These are phyloP conservation scores for Cercospora nicotianae DNA, from an alignment of 2,329 filamentous ascomycete genomes.

Conservation along the genomic window DNA sequence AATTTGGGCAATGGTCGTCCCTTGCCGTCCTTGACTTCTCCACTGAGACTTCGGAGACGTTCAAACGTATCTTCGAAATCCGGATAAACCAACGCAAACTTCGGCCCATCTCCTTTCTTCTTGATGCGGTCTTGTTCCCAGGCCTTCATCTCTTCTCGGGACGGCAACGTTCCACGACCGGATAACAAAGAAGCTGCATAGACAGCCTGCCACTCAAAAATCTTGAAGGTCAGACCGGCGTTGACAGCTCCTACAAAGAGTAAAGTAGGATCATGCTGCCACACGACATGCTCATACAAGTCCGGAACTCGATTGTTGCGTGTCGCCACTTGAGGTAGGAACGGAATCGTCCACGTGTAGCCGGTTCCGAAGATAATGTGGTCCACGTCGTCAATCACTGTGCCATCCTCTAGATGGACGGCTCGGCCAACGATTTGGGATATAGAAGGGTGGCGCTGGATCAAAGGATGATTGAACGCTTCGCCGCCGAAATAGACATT, in stretches of 20 bases:
- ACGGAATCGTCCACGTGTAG: slow-evolving; percentile 64
- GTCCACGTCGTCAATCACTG: slow-evolving; percentile 56
- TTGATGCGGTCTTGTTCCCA: slow-evolving; percentile 61
- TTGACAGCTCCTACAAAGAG: slow-evolving; percentile 60
- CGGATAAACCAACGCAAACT: slow-evolving; percentile 59
- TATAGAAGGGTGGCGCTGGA: slow-evolving; percentile 52
- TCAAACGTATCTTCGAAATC: slow-evolving; percentile 68
- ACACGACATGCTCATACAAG: slow-evolving; percentile 61
- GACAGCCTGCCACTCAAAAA: slow-evolving; percentile 69
- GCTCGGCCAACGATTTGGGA: slow-evolving; percentile 42
- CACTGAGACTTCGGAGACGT: slow-evolving; percentile 52
- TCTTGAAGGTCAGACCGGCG: slow-evolving; percentile 64
- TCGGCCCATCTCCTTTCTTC: slow-evolving; percentile 56
- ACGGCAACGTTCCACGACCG: slow-evolving; percentile 54
- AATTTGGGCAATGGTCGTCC: slow-evolving; percentile 9
- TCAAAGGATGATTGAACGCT: slow-evolving; percentile 61
- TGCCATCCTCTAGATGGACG: slow-evolving; percentile 60
- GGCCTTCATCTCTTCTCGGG: slow-evolving; percentile 48
- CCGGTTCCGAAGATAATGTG: slow-evolving; percentile 67
- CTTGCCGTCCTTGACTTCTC: slow-evolving; percentile 37
- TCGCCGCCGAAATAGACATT: slow-evolving; percentile 59
- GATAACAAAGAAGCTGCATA: slow-evolving; percentile 60
- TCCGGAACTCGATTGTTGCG: slow-evolving; percentile 58
- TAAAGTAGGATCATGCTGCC: slow-evolving; percentile 55
- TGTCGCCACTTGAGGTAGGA: slow-evolving; percentile 54